These are phyloP conservation scores for Rhytidiadelphus loreus DNA, from an alignment of 225 moss, liverwort and hornwort species.

Conservation along the genomic window DNA sequence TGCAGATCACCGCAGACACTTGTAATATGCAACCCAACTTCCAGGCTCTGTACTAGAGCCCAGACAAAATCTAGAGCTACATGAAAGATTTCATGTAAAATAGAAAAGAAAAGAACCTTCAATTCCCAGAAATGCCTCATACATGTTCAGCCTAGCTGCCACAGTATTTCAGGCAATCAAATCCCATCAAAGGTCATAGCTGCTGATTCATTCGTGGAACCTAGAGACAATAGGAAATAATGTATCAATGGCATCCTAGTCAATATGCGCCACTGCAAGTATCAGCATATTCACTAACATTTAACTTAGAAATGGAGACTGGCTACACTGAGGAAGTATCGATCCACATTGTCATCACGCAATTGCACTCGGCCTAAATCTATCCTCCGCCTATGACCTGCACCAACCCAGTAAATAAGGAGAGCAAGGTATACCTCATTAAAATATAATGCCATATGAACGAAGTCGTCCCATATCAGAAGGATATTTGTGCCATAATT, in stretches of 20 bases:
- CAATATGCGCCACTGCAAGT: not conserved
- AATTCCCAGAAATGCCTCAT: not conserved
- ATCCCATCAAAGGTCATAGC: not conserved
- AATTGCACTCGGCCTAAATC: conserved; percentile 57
- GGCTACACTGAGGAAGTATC: conserved; percentile 64
- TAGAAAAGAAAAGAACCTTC: not conserved
- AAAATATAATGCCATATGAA: not conserved
- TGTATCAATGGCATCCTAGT: not conserved
- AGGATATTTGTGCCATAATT: not conserved
- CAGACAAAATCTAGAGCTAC: not conserved
- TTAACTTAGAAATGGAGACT: conserved; percentile 55
- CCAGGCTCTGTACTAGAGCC: not conserved
- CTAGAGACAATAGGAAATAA: not conserved
- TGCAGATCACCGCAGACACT: not conserved
- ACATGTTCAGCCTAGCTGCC: not conserved
- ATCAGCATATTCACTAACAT: not conserved
- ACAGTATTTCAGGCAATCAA: not conserved
- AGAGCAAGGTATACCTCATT: not conserved
- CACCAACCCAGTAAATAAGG: not conserved
- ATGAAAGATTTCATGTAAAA: not conserved
- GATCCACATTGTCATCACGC: conserved; percentile 46
- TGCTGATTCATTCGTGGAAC: not conserved
- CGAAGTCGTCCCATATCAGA: not conserved
- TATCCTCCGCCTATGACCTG: conserved; percentile 48
- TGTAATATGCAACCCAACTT: not conserved